Percentiles rank a stretch among this genome's conserved stretches.
These are phyloP conservation scores for Pseudevernia furfuracea DNA, from an alignment of 495 filamentous ascomycete genomes.

Conservation along the genomic window DNA sequence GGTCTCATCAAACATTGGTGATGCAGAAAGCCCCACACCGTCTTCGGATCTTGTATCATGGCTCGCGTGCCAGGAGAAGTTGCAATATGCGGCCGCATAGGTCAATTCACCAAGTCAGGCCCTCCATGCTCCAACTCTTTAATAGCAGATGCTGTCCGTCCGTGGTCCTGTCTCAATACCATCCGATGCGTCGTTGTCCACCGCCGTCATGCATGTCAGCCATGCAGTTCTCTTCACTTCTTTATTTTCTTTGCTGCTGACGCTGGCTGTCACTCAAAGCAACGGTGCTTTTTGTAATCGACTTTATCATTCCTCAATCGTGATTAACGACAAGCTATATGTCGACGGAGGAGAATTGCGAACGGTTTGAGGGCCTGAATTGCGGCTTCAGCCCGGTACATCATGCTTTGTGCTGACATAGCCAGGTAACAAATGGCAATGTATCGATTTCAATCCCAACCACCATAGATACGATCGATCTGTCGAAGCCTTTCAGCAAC, in stretches of 20 bases:
- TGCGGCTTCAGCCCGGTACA: no score
- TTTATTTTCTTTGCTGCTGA: background rate
- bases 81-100: constrained; percentile 2
- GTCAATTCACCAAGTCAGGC: background rate
- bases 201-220: constrained; percentile 7
- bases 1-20: background rate
- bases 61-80: background rate
- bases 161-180: no score
- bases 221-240: background rate
- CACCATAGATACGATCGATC: constrained; percentile 15
- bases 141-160: background rate
- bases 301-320: constrained; percentile 13
- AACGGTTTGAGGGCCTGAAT: constrained; percentile 1
- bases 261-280: constrained; percentile 2
- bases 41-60: background rate
- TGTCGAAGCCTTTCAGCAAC: constrained; percentile 16
- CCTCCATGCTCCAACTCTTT: background rate
- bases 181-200: background rate
- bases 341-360: constrained; percentile 12
- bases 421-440: constrained; percentile 7
- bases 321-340: constrained; percentile 7
- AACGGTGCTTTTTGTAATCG: constrained; percentile 16
- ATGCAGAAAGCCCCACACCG: background rate
- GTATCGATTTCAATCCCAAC: constrained; percentile 7
- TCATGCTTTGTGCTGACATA: background rate